A percentile compares a stretch with the other conserved stretches of the same genome.
Evolutionary conservation across 108 stramenopile species (phyloP).

Genomic region (Discostella stelligeroides): DNA sequence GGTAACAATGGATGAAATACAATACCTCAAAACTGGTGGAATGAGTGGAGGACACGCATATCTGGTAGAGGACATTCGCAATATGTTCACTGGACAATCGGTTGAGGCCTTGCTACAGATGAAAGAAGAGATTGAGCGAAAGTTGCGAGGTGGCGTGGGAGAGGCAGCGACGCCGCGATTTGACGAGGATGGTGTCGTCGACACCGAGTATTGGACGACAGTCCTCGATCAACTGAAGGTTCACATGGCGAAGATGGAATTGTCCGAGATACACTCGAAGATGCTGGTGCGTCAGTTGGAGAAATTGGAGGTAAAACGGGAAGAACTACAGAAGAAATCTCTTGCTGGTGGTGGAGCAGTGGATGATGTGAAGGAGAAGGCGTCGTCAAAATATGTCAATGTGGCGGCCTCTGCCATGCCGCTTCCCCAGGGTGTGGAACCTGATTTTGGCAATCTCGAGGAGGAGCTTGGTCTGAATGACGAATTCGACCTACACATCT

Average conservation of each 20-base stretch:
- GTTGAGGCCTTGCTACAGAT: conserved; percentile 76
- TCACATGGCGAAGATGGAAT: conserved; percentile 79
- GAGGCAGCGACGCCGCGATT: conserved; percentile 18
- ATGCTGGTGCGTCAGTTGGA: conserved; percentile 94
- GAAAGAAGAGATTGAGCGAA: conserved; percentile 78
- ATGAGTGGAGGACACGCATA: conserved; percentile 62
- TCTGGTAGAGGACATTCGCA: conserved; percentile 79
- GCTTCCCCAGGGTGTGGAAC: conserved; percentile 61
- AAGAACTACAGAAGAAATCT: conserved; percentile 62
- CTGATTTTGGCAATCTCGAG: conserved; percentile 85
- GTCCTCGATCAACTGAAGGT: conserved; percentile 84
- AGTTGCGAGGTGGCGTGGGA: conserved; percentile 46
- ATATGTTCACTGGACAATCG: conserved; percentile 82
- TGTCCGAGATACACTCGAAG: conserved; percentile 87
- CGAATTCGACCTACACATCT: conserved; percentile 58
- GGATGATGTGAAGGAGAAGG: conserved; percentile 34
- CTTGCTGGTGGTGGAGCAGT: conserved; percentile 31
- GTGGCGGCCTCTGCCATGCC: conserved; percentile 39
- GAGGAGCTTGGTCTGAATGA: conserved; percentile 84
- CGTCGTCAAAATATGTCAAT: conserved; percentile 5
- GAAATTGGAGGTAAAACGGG: conserved; percentile 76
- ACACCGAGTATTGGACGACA: conserved; percentile 87
- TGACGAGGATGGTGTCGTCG: conserved; percentile 56
- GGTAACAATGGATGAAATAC: conserved; percentile 76
- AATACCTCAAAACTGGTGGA: conserved; percentile 75